These are phyloP conservation scores for Coemansia sp. DNA, from an alignment of 192 early-diverging fungal species.

Conservation along the genomic window DNA sequence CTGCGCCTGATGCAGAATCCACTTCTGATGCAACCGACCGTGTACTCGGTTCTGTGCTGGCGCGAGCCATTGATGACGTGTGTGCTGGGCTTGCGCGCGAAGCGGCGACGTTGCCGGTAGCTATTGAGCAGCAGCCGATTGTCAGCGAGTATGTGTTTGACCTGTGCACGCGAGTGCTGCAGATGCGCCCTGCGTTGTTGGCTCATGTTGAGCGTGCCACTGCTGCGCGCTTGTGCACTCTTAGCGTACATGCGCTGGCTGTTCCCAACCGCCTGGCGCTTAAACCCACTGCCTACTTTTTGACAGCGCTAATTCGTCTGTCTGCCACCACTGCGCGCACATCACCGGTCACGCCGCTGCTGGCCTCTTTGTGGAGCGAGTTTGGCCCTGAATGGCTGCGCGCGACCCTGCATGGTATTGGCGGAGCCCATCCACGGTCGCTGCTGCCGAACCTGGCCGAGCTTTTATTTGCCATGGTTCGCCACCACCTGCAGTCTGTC, in stretches of 20 bases:
- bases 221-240: constrained; percentile 26
- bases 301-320: constrained; percentile 34
- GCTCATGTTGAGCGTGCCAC: constrained; percentile 4
- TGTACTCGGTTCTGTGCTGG: constrained; percentile 29
- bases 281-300: constrained; percentile 36
- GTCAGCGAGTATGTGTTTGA: constrained; percentile 39
- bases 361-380: constrained; percentile 25
- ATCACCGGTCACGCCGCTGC: constrained; percentile 1
- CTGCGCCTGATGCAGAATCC: constrained; percentile 1
- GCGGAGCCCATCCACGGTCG: constrained; percentile 47
- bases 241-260: constrained; percentile 40
- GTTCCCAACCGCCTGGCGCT: constrained; percentile 48
- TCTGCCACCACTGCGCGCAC: constrained; percentile 9
- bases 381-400: constrained; percentile 40
- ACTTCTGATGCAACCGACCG: constrained; percentile 14
- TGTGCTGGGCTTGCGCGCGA: constrained; percentile 29
- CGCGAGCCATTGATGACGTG: constrained; percentile 29
- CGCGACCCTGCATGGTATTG: constrained; percentile 40
- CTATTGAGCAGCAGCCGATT: constrained; percentile 48
- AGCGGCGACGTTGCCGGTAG: constrained; percentile 13
- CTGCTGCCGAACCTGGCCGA: constrained; percentile 44
- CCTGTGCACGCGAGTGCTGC: constrained; percentile 34
- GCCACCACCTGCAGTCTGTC: constrained; percentile 21
- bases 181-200: constrained; percentile 25
- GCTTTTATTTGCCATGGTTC: constrained; percentile 48